Evolutionary conservation across 352 stramenopile species (phyloP).

Genomic region (Thraustochytrium striatum): DNA sequence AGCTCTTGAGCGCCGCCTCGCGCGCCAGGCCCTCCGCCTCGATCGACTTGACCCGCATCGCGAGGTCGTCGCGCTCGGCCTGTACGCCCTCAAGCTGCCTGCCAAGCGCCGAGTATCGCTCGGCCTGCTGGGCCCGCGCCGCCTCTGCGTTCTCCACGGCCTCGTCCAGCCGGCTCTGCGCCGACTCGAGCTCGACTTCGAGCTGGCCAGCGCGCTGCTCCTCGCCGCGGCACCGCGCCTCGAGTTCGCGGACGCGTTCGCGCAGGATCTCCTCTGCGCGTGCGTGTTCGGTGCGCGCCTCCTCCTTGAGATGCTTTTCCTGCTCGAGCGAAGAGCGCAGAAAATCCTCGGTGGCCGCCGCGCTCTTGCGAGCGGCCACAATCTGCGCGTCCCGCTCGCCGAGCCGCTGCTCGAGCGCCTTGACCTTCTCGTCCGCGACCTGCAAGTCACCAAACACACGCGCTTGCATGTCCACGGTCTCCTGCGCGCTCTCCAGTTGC

Average conservation of each 20-base stretch:
- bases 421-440: constrained; percentile 5
- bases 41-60: neutral
- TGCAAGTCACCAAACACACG: constrained; percentile 22
- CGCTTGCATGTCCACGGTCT: constrained; percentile 22
- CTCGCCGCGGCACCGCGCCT: neutral
- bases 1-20: neutral
- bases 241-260: neutral
- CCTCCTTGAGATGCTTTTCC: constrained; percentile 11
- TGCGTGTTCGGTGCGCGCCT: neutral
- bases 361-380: neutral
- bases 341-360: constrained; percentile 12
- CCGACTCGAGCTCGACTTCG: neutral
- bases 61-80: neutral
- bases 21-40: neutral
- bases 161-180: neutral
- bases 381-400: neutral
- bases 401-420: neutral
- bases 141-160: neutral
- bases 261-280: neutral
- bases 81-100: constrained; percentile 12
- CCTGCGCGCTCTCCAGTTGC: neutral
- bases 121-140: neutral
- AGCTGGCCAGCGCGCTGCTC: constrained; percentile 5
- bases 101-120: neutral
- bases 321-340: constrained; percentile 18